Evolutionary conservation across 108 stramenopile genomes (phyloP).

Genomic region (Cyclotella choctawhatcheeana): DNA sequence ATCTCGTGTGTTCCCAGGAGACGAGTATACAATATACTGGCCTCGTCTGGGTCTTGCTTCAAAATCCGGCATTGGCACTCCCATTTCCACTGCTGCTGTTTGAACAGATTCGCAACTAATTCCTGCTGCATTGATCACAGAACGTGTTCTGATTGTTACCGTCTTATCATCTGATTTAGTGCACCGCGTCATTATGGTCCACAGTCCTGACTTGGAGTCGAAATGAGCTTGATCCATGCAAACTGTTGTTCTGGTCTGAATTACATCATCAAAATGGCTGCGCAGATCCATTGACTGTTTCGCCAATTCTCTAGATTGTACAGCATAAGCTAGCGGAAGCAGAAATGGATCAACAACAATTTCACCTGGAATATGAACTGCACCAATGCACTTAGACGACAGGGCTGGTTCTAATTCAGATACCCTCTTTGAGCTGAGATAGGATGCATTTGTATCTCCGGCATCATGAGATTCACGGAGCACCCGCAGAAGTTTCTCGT

Average conservation of each 20-base stretch:
- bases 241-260: constrained; percentile 29
- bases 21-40: constrained; percentile 67
- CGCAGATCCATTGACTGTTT: constrained; percentile 16
- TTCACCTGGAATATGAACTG: constrained; percentile 82
- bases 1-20: background rate
- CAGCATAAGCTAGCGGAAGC: constrained; percentile 71
- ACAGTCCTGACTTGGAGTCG: constrained; percentile 37
- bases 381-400: constrained; percentile 49
- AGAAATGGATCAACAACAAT: constrained; percentile 88
- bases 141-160: constrained; percentile 31
- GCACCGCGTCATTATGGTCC: constrained; percentile 39
- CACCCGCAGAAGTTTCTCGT: constrained; percentile 32
- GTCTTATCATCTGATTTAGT: constrained; percentile 7
- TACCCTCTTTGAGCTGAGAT: constrained; percentile 47
- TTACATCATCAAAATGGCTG: constrained; percentile 14
- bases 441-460: constrained; percentile 73
- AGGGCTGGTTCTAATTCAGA: constrained; percentile 62
- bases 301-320: constrained; percentile 73
- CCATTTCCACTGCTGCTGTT: background rate
- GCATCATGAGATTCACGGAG: constrained; percentile 69
- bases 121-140: constrained; percentile 71
- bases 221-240: constrained; percentile 43
- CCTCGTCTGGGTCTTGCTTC: constrained; percentile 68
- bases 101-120: constrained; percentile 61
- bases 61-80: constrained; percentile 29